A percentile compares a stretch with the other conserved stretches of the same genome.
Evolutionary conservation across 2,329 filamentous ascomycete genomes (phyloP).

Genomic region (Trichoderma sp.): DNA sequence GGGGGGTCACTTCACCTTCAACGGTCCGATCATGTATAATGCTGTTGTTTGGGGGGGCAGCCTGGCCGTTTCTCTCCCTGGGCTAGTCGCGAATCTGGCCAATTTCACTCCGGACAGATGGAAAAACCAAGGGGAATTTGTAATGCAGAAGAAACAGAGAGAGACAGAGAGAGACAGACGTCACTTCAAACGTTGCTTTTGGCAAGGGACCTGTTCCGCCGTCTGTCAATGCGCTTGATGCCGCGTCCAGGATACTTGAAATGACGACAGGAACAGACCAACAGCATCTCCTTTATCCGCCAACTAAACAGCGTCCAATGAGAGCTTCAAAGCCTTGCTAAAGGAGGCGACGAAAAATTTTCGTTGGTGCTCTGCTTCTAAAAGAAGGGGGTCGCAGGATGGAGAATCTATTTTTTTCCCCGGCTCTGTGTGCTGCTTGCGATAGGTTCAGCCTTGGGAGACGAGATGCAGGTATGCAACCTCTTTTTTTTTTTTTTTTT

Average conservation of each 20-base stretch:
- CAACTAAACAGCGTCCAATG: background rate
- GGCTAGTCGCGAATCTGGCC: background rate
- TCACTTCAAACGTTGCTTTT: background rate
- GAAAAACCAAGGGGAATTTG: background rate
- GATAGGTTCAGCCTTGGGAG: background rate
- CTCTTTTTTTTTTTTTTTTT: background rate
- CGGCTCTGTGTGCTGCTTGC: background rate
- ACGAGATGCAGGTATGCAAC: background rate
- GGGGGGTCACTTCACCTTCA: background rate
- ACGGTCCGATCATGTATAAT: background rate
- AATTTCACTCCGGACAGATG: background rate
- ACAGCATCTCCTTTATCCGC: background rate
- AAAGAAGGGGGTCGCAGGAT: background rate
- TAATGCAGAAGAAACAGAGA: background rate
- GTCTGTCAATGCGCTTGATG: background rate
- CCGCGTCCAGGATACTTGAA: background rate
- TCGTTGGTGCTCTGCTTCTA: background rate
- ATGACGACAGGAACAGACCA: background rate
- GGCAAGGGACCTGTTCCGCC: background rate
- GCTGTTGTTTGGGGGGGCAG: background rate
- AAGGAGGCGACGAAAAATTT: slow-evolving; percentile 1
- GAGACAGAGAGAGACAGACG: background rate
- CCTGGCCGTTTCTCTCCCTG: background rate
- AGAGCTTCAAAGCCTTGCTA: background rate
- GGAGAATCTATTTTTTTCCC: background rate